Percentiles rank a stretch among this genome's conserved stretches.
Evolutionary conservation across 2,329 filamentous ascomycete genomes (phyloP).

Genomic region (Apiospora rasikravindrae): DNA sequence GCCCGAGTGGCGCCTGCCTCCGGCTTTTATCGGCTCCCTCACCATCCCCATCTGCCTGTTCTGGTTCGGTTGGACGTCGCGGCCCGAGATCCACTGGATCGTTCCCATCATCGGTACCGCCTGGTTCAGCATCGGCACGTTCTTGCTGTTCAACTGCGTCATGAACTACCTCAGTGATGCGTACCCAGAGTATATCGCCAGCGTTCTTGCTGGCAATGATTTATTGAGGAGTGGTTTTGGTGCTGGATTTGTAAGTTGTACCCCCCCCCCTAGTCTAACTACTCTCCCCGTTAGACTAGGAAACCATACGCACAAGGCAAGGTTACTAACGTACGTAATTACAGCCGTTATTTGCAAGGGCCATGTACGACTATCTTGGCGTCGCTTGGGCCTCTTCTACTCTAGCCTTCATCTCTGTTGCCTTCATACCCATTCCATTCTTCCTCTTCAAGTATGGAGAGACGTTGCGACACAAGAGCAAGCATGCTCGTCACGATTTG

Average conservation of each 20-base stretch:
- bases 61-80: slow-evolving; percentile 64
- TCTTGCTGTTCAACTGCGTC: slow-evolving; percentile 34
- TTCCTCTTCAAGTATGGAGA: slow-evolving; percentile 30
- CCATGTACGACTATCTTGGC: slow-evolving; percentile 30
- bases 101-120: slow-evolving; percentile 57
- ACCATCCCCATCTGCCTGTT: slow-evolving; percentile 60
- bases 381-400: slow-evolving; percentile 32
- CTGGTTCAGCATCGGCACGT: slow-evolving; percentile 44
- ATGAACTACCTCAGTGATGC: slow-evolving; percentile 34
- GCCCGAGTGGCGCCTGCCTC: slow-evolving; percentile 70
- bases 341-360: slow-evolving; percentile 29
- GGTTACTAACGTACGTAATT: background rate
- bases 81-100: slow-evolving; percentile 57
- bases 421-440: slow-evolving; percentile 33
- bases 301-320: background rate
- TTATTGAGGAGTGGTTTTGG: slow-evolving; percentile 30
- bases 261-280: too few species aligned
- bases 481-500: slow-evolving; percentile 31
- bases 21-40: slow-evolving; percentile 61
- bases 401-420: slow-evolving; percentile 30
- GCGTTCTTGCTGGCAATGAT: slow-evolving; percentile 32
- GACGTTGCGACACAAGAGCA: slow-evolving; percentile 31
- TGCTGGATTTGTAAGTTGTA: slow-evolving; percentile 29
- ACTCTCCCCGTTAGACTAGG: background rate
- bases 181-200: slow-evolving; percentile 31